These are phyloP conservation scores for Kokia cookei DNA, from an alignment of 441 rosid genomes.

Conservation along the genomic window DNA sequence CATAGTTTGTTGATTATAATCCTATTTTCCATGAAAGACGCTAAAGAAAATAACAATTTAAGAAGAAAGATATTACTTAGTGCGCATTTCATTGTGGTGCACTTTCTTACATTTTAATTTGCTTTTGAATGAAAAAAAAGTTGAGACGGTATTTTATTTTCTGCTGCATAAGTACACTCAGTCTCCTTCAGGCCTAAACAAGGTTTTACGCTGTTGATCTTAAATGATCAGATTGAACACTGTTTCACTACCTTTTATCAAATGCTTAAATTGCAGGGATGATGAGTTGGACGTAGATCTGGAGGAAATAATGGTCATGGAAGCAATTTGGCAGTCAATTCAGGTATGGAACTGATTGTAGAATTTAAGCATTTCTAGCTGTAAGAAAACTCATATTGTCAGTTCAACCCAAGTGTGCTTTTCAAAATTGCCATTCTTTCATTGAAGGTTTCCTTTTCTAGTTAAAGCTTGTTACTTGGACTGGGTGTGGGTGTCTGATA, in stretches of 20 bases:
- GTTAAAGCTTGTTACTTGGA: no score
- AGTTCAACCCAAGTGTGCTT: background rate
- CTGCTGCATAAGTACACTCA: background rate
- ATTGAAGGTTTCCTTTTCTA: background rate
- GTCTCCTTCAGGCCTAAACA: background rate
- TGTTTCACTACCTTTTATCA: background rate
- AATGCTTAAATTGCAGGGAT: slow-evolving; percentile 47
- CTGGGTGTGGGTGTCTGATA: background rate
- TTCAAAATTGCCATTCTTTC: background rate
- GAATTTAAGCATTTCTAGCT: background rate
- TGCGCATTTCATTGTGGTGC: background rate
- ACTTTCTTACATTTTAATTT: background rate
- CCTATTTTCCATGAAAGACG: background rate
- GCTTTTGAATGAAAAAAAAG: background rate
- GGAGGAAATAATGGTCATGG: slow-evolving; percentile 95
- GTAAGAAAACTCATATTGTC: background rate
- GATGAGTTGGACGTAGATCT: slow-evolving; percentile 86
- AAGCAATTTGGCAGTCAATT: slow-evolving; percentile 94
- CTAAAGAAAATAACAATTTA: background rate
- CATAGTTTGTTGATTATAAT: background rate
- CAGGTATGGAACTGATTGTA: slow-evolving; percentile 41
- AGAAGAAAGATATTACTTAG: background rate
- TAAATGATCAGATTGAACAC: background rate
- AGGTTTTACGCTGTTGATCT: background rate
- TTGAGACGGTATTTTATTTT: background rate